A percentile compares a stretch with the other conserved stretches of the same genome.
phyloP scores from a whole-genome alignment of 2,329 filamentous ascomycete genomes.

The Ilyonectria destructans region DNA sequence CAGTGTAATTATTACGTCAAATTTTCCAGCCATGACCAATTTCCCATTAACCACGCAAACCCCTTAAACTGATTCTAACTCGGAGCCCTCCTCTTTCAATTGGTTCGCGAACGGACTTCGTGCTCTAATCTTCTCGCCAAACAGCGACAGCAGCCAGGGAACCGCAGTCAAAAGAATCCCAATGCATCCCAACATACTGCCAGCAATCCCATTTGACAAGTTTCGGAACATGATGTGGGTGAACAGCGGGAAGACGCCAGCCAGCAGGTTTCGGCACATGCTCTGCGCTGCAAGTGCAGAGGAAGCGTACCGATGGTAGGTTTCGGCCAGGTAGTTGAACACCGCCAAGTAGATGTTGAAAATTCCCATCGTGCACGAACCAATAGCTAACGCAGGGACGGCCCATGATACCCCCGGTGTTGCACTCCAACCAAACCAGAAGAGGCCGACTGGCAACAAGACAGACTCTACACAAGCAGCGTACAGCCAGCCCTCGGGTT shows the following conservation, averaged over 20 bases:
- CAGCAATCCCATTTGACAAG: constrained; percentile 73
- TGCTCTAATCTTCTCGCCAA: constrained; percentile 73
- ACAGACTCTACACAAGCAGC: constrained; percentile 76
- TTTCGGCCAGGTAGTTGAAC: constrained; percentile 80
- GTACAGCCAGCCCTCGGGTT: constrained; percentile 75
- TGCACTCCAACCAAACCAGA: constrained; percentile 80
- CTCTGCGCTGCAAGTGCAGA: constrained; percentile 78
- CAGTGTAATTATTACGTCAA: neutral
- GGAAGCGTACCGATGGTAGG: constrained; percentile 77
- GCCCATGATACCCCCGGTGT: constrained; percentile 72
- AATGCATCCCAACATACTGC: constrained; percentile 76
- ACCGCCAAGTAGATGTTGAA: constrained; percentile 79
- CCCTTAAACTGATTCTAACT: neutral
- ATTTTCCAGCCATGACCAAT: neutral
- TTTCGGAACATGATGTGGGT: constrained; percentile 73
- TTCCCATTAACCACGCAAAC: neutral
- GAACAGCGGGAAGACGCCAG: constrained; percentile 76
- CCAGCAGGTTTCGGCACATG: constrained; percentile 77
- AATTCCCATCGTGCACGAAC: constrained; percentile 77
- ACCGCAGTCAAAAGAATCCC: constrained; percentile 73
- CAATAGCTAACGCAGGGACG: constrained; percentile 74
- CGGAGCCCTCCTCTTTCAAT: constrained; percentile 7
- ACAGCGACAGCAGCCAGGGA: constrained; percentile 78
- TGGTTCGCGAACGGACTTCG: constrained; percentile 74
- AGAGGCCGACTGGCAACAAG: constrained; percentile 76